Conservation (phyloP, 495 filamentous ascomycete species). For the Arthonia radiata region DNA sequence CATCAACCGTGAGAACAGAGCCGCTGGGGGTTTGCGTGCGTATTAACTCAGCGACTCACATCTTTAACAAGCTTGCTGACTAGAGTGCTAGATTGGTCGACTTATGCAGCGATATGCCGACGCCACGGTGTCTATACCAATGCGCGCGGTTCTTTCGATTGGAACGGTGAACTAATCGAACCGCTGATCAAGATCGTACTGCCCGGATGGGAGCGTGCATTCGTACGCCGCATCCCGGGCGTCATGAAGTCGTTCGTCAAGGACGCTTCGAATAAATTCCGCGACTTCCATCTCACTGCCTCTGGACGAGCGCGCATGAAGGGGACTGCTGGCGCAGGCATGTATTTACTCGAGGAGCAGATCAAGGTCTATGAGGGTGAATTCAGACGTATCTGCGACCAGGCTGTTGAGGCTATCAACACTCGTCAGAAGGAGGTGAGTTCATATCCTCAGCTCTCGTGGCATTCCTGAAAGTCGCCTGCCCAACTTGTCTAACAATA, state of each 20-base stretch:
- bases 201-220: constrained; percentile 30
- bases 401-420: constrained; percentile 15
- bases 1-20: constrained; percentile 13
- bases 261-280: constrained; percentile 8
- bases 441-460: too few relatives aligned
- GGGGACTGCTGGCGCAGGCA: constrained; percentile 14
- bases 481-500: too few relatives aligned
- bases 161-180: constrained; percentile 16
- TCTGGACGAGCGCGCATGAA: constrained; percentile 14
- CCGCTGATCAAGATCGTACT: constrained; percentile 28
- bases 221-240: constrained; percentile 20
- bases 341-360: constrained; percentile 21
- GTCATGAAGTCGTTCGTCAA: constrained; percentile 10
- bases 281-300: constrained; percentile 19
- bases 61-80: too few relatives aligned
- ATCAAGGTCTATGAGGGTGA: constrained; percentile 17
- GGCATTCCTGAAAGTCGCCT: too few relatives aligned
- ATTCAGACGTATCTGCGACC: constrained; percentile 12
- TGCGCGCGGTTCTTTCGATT: constrained; percentile 5
- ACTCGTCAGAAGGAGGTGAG: constrained; percentile 26
- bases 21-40: constrained; percentile 22
- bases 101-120: constrained; percentile 37
- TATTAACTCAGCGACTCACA: too few relatives aligned
- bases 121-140: constrained; percentile 21
- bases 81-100: too few relatives aligned